Evolutionary conservation across 1,139 yeast genomes (phyloP).

Genomic region (Saccharomyces hybrid): DNA sequence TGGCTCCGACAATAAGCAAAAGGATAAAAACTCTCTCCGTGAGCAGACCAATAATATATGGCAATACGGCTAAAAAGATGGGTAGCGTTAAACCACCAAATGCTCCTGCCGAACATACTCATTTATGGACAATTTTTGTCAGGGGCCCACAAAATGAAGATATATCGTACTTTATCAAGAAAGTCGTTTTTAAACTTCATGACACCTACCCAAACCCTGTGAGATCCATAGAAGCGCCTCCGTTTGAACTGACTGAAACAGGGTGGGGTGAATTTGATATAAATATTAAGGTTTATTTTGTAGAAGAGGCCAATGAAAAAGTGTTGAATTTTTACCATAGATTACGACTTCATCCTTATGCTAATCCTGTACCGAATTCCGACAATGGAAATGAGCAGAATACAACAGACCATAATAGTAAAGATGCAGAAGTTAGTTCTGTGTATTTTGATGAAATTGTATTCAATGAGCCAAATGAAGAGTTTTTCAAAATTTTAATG

Average conservation of each 20-base stretch:
- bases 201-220: constrained; percentile 87
- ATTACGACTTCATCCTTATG: constrained; percentile 84
- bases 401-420: constrained; percentile 11
- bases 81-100: constrained; percentile 54
- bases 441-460: constrained; percentile 84
- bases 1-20: constrained; percentile 25
- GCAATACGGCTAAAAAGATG: constrained; percentile 75
- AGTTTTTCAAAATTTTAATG: constrained; percentile 66
- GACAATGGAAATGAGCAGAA: constrained; percentile 15
- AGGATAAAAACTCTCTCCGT: constrained; percentile 59
- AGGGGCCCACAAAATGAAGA: constrained; percentile 80
- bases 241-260: constrained; percentile 91
- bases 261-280: constrained; percentile 99
- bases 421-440: constrained; percentile 49
- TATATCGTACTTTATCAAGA: constrained; percentile 72
- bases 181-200: constrained; percentile 89
- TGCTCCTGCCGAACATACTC: constrained; percentile 89
- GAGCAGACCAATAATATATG: constrained; percentile 79
- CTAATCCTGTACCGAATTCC: constrained; percentile 32
- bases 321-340: constrained; percentile 82
- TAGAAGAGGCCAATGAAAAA: constrained; percentile 81
- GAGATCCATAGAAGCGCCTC: constrained; percentile 79
- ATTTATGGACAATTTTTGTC: constrained; percentile 90
- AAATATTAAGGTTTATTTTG: constrained; percentile 77
- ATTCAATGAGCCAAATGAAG: constrained; percentile 92